Base-by-base conservation (phyloP, 768 basidiomycete species). In the Suillus luteus region DNA sequence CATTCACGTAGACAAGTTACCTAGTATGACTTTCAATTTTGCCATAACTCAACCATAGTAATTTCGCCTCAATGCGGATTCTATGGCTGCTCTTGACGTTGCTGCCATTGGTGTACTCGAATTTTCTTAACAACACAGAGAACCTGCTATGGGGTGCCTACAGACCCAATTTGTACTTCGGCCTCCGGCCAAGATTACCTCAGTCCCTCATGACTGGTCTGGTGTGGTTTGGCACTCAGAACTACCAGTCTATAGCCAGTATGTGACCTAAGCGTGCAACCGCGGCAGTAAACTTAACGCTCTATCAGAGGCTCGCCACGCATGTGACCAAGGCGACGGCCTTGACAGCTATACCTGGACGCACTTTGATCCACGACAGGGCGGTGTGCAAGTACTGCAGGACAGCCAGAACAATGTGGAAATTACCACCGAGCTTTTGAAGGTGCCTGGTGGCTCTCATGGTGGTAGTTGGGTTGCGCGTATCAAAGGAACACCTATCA, bases 101-200 rank as follows among this genome's bases (percentile, higher is more conserved):
- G n/a, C 41, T 73, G 1, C 66, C 75, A 33, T 52, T 55, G 33
- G 62, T 58, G 59, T 65, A 61, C 46, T 71, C 75, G 19, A 40
- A 64, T 38, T 61, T 70, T 37, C 64, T 65, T 22, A 81, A 83
- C 65, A 67, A 54, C 54, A 75, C 82, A 5, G 77, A 77, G 31
- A 76, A 81, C 2, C 71, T 88, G 8, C 66, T 85, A 48, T 89
- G 88, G 88, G 93, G 94, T 1, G 81, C 91, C 0, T 97, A 95
- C 76, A 81, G 96, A 48, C 93, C 96, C 0, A 93, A 94, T 70
- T 83, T 97, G n/a, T 99, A 99, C 78, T 96, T 97, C 76, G 96
- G 96, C 22, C 81, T 97, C 52, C 80, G 93, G 57, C 93, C 96
- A 14, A 83, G 90, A 51, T 78, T 93, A 66, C 94, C 95, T 0